Conservation (phyloP, 164 flowering plant species). For the Dillenia suffruticosa region DNA sequence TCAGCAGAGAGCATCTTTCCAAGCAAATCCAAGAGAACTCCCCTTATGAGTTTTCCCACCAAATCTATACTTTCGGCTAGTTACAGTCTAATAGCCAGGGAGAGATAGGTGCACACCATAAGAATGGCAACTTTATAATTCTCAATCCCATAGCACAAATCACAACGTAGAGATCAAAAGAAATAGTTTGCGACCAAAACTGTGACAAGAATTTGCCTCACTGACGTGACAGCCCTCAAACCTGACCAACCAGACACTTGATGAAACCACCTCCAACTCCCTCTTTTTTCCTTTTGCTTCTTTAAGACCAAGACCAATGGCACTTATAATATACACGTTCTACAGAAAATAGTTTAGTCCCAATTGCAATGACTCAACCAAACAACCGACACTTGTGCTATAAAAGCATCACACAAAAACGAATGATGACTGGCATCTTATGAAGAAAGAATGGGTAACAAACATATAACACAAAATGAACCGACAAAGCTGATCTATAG, state of each 20-base stretch:
- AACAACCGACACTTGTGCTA: constrained; percentile 17
- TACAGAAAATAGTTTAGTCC: constrained; percentile 18
- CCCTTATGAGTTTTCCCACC: no score
- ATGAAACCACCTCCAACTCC: background rate
- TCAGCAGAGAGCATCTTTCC: no score
- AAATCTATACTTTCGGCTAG: no score
- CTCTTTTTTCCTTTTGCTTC: background rate
- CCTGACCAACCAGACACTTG: constrained; percentile 1
- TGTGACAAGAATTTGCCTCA: constrained; percentile 33
- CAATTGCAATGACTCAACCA: constrained; percentile 12
- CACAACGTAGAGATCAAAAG: constrained; percentile 1
- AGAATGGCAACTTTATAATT: no score
- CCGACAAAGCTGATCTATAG: constrained; percentile 1
- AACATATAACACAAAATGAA: constrained; percentile 18
- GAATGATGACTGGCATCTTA: constrained; percentile 13
- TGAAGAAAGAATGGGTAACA: constrained; percentile 42
- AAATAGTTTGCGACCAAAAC: constrained; percentile 25
- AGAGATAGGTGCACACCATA: no score
- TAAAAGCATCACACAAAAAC: constrained; percentile 18
- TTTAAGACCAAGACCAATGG: constrained; percentile 1
- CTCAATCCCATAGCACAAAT: no score
- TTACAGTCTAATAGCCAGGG: no score
- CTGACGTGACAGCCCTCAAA: constrained; percentile 14
- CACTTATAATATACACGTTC: constrained; percentile 28
- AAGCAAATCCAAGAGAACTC: no score